phyloP scores from a whole-genome alignment of 257 asterid species.

The Solanum piurae region DNA sequence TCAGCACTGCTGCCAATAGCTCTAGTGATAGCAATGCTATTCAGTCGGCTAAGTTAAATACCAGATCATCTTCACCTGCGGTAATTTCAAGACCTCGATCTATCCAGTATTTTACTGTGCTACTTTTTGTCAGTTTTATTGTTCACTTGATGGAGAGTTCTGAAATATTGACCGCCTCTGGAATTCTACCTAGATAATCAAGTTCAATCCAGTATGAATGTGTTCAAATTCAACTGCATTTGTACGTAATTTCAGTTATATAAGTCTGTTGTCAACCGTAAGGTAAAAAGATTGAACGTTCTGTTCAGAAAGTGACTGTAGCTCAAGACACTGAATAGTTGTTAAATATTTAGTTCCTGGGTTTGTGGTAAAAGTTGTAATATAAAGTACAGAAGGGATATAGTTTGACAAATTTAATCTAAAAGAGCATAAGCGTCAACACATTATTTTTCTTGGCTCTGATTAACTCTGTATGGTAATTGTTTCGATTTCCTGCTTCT shows the following conservation, averaged over 20 bases:
- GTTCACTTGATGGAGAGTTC: neutral
- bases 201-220: neutral
- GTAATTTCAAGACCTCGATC: constrained; percentile 18
- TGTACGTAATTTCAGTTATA: neutral
- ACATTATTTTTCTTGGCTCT: neutral
- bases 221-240: neutral
- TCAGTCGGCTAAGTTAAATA: constrained; percentile 35
- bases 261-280: neutral
- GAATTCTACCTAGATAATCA: neutral
- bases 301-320: neutral
- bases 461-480: constrained; percentile 1
- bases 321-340: neutral
- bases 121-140: neutral
- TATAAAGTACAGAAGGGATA: neutral
- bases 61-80: constrained; percentile 92
- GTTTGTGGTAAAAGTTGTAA: neutral
- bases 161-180: neutral
- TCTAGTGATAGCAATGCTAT: constrained; percentile 2
- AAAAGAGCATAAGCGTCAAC: neutral
- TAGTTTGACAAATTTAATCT: neutral
- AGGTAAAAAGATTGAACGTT: neutral
- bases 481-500: constrained; percentile 2
- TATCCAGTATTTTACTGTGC: neutral
- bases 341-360: neutral
- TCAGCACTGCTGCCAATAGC: constrained; percentile 8